Evolutionary conservation across 768 basidiomycete species (phyloP), one percentile per base, ranked within the genome.

Genomic region (Pholiota microspora): DNA sequence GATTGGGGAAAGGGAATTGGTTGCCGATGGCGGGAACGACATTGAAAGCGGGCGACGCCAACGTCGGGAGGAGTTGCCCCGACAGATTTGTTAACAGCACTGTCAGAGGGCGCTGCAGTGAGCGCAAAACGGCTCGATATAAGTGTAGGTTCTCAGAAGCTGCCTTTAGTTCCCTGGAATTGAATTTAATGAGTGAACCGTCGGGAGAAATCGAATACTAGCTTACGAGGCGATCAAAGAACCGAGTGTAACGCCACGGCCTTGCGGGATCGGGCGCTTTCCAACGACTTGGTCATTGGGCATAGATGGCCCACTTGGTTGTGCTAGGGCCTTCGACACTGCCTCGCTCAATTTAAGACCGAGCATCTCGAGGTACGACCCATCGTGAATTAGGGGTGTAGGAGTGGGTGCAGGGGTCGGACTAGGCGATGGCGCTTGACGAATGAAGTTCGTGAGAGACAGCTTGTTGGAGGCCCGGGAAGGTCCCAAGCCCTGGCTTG

Each of bases 281-380:
- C 89, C 89, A 40, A 72, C 71, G n/a, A 89, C 67, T 35, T 77
- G 67, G 56, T 90, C 89, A 52, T 67, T 70, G 9, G 75, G 67
- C 45, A 69, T 60, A 15, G 77, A 77, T 18, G 84, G 75, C 24
- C 84, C 83, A 2, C 75, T 63, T 12, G 89, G 86, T 59, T 86
- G 86, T 18, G 80, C 76, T 47, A 92, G 74, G 2, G 89, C 85
- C 70, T 81, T 89, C 51, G 88, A 87, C 12, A 90, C 88, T 0
- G 87, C 89, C 68, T 93, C 91, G 63, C 86, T 90, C 42, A 93
- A 74, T 65, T 87, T 90, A 52, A 91, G 74, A 60, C 85, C 78
- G 42, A 92, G 80, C 54, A 84, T 81, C 65, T 91, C 86, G 50
- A 92, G 75, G 69, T 91, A 92, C 10, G 88, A 88, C 53, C 86